phyloP scores from a whole-genome alignment of 2,329 filamentous ascomycete genomes.

The Zymoseptoria tritici region DNA sequence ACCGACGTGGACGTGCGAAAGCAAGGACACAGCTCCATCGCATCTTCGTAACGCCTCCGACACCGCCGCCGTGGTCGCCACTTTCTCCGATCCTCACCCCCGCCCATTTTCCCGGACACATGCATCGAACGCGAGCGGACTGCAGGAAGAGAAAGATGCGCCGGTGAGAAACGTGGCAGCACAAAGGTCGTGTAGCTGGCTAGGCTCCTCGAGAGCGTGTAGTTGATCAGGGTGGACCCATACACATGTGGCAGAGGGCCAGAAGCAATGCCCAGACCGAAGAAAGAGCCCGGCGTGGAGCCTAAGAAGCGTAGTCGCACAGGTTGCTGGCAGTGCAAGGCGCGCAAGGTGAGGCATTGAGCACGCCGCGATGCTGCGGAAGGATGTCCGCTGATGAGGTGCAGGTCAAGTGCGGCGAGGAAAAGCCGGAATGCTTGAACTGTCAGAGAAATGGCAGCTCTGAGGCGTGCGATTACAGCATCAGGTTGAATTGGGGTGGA shows the following conservation, averaged over 20 bases:
- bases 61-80: background rate
- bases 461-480: slow-evolving; percentile 72
- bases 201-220: background rate
- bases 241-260: background rate
- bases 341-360: slow-evolving; percentile 48
- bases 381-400: background rate
- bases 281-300: slow-evolving; percentile 55
- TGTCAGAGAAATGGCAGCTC: slow-evolving; percentile 52
- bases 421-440: slow-evolving; percentile 64
- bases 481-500: slow-evolving; percentile 74
- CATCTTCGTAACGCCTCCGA: background rate
- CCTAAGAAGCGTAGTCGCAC: slow-evolving; percentile 61
- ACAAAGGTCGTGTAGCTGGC: background rate
- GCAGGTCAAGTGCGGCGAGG: slow-evolving; percentile 66
- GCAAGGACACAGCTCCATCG: background rate
- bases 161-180: background rate
- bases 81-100: background rate
- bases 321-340: slow-evolving; percentile 71
- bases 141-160: background rate
- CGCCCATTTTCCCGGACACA: background rate
- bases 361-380: background rate
- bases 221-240: background rate
- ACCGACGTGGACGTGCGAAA: background rate
- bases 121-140: background rate
- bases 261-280: slow-evolving; percentile 55